Percentiles rank a stretch among this genome's conserved stretches.
Conservation (phyloP, 352 stramenopile genomes). For the Pythium rishiriense region DNA sequence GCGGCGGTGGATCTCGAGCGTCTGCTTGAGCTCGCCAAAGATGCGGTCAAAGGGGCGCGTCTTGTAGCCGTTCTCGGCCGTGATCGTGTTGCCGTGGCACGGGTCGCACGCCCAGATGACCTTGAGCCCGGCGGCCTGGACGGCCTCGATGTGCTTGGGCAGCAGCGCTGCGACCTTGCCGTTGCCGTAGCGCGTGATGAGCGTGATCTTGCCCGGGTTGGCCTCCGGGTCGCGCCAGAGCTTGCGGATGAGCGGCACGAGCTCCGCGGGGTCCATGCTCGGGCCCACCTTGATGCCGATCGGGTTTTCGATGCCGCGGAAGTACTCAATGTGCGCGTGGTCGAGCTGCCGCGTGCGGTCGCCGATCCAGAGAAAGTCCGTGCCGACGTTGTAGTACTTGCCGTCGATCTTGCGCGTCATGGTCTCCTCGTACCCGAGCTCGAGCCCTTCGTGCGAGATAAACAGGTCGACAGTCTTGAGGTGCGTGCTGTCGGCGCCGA, state of each 20-base stretch:
- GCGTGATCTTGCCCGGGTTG: constrained; percentile 95
- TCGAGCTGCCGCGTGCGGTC: constrained; percentile 98
- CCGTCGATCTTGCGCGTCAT: constrained; percentile 94
- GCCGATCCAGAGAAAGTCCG: constrained; percentile 99
- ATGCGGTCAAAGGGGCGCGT: constrained; percentile 97
- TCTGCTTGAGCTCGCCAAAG: constrained; percentile 95
- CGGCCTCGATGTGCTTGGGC: constrained; percentile 94
- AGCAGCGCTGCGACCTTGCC: constrained; percentile 93
- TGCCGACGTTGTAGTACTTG: constrained; percentile 98
- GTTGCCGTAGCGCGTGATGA: constrained; percentile 98
- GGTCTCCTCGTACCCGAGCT: constrained; percentile 97
- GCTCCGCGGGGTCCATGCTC: constrained; percentile 93
- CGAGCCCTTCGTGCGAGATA: constrained; percentile 98
- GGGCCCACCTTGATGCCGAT: constrained; percentile 98
- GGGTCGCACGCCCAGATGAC: constrained; percentile 97
- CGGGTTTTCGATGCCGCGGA: constrained; percentile 97
- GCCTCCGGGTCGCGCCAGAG: constrained; percentile 93
- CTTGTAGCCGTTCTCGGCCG: constrained; percentile 95
- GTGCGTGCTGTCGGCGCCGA: constrained; percentile 86
- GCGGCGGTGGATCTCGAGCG: constrained; percentile 97
- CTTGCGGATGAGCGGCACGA: constrained; percentile 94
- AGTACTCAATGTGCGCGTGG: constrained; percentile 98
- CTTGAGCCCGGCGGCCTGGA: constrained; percentile 93
- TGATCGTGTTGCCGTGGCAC: constrained; percentile 98
- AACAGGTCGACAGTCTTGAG: constrained; percentile 97